Base-by-base conservation (phyloP, 352 stramenopile genomes). In the Globisporangium ultimum region DNA sequence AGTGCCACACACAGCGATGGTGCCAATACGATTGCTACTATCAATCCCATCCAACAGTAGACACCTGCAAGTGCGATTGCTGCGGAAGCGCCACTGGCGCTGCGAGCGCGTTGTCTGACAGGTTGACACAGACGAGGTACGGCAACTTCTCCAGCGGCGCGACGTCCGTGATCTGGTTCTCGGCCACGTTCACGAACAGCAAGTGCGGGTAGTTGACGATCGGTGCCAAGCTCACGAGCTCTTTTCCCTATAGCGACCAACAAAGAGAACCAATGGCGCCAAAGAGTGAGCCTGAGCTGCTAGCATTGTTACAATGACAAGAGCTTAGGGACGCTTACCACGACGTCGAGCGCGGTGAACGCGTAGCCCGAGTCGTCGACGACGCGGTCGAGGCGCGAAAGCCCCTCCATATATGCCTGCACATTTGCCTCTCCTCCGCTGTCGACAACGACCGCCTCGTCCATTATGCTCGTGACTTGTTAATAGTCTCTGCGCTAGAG, bases 311-410 rank as follows among this genome's bases (percentile, higher is more conserved):
- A 5, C 28, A 36, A 36, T 5, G 9, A 5, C 28, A 36, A 28
- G 15, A 58, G 28, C 28, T 5, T 32, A 32, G 24, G 24, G 24
- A 32, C 28, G 28, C 66, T 20, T 63, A 86, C 82, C 24, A 84
- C 68, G 15, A 86, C 63, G 43, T 93, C 80, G 28, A 93, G 61
- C 17, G 84, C 75, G 15, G 78, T 91, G 63, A 91, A 91, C 15
- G 84, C 81, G 63, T 72, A 93, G 48, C 81, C 84, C 18, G 82
- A 87, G 71, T 91, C 73, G 53, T 91, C 84, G 18, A 87, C 45
- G 36, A 82, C 80, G 22, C 80, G 77, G 55, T 93, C 81, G 48
- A 93, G 74, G n/a, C 81, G 71, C 38, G 81, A 88, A 20, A 93
- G 74, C 0, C 81, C 80, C 43, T 90, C 68, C 73, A 82, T 71